These are phyloP conservation scores for Vaccinium darrowii DNA, from an alignment of 148 eudicot genomes.

Conservation along the genomic window DNA sequence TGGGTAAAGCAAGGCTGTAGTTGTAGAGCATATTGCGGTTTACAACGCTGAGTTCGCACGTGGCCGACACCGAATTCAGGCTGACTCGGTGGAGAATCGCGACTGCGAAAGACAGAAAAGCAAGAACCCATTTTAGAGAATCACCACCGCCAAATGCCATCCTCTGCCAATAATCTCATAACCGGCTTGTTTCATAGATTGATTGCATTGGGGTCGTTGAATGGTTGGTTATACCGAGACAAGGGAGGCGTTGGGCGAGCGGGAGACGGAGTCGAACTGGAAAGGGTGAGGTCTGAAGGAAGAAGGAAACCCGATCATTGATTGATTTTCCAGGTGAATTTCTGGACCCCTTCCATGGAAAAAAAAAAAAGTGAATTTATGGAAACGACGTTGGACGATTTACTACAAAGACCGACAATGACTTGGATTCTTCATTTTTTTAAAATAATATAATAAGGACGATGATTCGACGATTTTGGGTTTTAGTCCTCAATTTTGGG, in stretches of 20 bases:
- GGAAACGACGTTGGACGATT: not conserved
- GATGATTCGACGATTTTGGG: too few relatives aligned
- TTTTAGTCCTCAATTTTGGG: too few relatives aligned
- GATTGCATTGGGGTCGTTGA: not conserved
- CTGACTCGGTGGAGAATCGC: slow-evolving; percentile 26
- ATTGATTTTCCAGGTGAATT: not conserved
- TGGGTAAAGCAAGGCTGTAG: slow-evolving; percentile 56
- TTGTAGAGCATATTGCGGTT: slow-evolving; percentile 52
- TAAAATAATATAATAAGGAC: too few relatives aligned
- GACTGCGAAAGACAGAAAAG: slow-evolving; percentile 12
- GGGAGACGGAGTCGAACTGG: not conserved
- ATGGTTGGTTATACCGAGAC: not conserved
- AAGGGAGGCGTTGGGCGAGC: not conserved
- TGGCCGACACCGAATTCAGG: slow-evolving; percentile 30
- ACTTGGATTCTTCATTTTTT: not conserved
- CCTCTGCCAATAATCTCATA: slow-evolving; percentile 14
- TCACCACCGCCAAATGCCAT: slow-evolving; percentile 14
- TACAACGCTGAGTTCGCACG: slow-evolving; percentile 50
- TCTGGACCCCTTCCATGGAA: not conserved
- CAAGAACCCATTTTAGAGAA: slow-evolving; percentile 3
- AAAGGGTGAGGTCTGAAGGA: not conserved
- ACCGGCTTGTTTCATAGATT: not conserved
- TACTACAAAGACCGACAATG: not conserved
- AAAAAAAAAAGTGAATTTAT: not conserved
- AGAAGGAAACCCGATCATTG: not conserved